A percentile compares a stretch with the other conserved stretches of the same genome.
phyloP scores from a whole-genome alignment of 345 rosid species.

The Sisymbrium irio region DNA sequence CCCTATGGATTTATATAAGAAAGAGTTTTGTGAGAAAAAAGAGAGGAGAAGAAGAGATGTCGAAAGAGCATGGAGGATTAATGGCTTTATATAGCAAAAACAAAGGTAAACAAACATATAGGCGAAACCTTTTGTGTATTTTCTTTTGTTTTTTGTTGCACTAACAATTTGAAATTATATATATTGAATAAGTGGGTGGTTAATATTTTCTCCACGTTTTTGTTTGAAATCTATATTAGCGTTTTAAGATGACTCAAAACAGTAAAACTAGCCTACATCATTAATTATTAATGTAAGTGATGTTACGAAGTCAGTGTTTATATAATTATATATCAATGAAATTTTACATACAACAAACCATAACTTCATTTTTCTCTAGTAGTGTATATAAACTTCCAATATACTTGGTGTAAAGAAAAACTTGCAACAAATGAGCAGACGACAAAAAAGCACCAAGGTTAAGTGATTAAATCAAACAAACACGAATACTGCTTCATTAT shows the following conservation, averaged over 20 bases:
- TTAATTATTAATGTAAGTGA: neutral
- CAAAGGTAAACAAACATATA: constrained; percentile 15
- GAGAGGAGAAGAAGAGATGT: constrained; percentile 14
- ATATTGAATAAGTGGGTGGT: constrained; percentile 20
- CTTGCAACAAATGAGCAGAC: neutral
- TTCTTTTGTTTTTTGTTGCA: constrained; percentile 6
- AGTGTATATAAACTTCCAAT: neutral
- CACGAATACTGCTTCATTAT: constrained; percentile 3
- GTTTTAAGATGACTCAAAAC: neutral
- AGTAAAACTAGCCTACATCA: neutral
- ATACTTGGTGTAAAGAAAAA: neutral
- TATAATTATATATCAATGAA: neutral
- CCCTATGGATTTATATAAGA: neutral
- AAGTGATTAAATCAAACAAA: neutral
- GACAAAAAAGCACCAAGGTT: neutral
- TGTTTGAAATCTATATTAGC: neutral
- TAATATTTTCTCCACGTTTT: constrained; percentile 27
- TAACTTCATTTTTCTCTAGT: neutral
- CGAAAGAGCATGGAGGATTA: constrained; percentile 6
- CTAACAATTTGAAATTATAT: neutral
- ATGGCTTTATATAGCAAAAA: constrained; percentile 37
- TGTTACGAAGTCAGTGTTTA: neutral
- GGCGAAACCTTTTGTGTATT: constrained; percentile 12
- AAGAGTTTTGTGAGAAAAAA: neutral
- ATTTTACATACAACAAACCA: neutral